phyloP scores from a whole-genome alignment of 768 basidiomycete genomes.

The Pleurotus tuoliensis region DNA sequence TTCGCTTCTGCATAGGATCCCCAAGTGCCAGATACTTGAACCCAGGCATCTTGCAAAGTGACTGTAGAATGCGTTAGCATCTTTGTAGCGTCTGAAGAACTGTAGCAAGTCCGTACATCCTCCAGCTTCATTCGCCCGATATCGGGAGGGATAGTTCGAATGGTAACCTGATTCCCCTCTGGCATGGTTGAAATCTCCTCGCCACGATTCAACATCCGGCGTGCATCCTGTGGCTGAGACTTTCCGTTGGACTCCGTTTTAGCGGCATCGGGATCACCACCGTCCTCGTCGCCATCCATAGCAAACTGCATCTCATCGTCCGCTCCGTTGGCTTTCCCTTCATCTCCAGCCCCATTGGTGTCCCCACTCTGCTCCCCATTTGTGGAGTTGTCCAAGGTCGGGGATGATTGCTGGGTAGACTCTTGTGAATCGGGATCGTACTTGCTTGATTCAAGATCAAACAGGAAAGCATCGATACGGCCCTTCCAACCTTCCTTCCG shows the following conservation, averaged over 20 bases:
- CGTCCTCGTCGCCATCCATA: slow-evolving; percentile 63
- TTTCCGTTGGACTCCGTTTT: slow-evolving; percentile 61
- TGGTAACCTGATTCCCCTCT: slow-evolving; percentile 90
- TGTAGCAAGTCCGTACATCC: slow-evolving; percentile 53
- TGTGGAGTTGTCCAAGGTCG: slow-evolving; percentile 47
- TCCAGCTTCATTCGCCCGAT: slow-evolving; percentile 88
- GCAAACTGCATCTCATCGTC: slow-evolving; percentile 79
- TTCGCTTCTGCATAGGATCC: slow-evolving; percentile 89
- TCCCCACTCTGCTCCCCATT: slow-evolving; percentile 31
- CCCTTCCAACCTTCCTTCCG: slow-evolving; percentile 85
- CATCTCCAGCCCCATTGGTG: slow-evolving; percentile 43
- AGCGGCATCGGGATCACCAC: slow-evolving; percentile 18
- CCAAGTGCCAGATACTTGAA: slow-evolving; percentile 88
- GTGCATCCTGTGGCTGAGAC: slow-evolving; percentile 29
- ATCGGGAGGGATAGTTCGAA: slow-evolving; percentile 91
- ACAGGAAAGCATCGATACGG: slow-evolving; percentile 65
- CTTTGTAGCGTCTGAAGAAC: background rate
- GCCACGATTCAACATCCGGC: slow-evolving; percentile 49
- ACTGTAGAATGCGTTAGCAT: slow-evolving; percentile 36
- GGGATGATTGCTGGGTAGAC: slow-evolving; percentile 42
- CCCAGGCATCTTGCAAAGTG: slow-evolving; percentile 71
- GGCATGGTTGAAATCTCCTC: slow-evolving; percentile 71
- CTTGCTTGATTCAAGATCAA: slow-evolving; percentile 80
- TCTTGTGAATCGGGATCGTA: slow-evolving; percentile 77
- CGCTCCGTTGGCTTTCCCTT: slow-evolving; percentile 40